Base-by-base conservation (phyloP, 2,329 filamentous ascomycete species). In the Sporothrix pseudoabietina region DNA sequence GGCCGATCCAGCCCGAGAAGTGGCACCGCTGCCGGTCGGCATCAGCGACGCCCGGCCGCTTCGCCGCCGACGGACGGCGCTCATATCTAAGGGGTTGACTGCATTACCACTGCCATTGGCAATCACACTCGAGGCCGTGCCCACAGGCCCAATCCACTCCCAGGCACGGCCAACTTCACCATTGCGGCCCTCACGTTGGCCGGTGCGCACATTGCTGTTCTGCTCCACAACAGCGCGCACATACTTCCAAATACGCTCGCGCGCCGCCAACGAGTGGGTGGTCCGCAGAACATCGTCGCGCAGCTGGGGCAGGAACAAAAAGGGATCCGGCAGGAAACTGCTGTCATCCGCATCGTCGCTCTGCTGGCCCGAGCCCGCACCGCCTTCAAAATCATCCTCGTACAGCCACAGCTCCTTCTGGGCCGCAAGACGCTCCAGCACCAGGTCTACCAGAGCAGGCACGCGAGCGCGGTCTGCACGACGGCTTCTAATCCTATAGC, bases 231-330 rank as follows among this genome's bases (percentile, higher is more conserved):
- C 91, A 70, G 86, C 88, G 77, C 90, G 88, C 26, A 99, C 96
- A 69, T 89, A 89, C 76, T 90, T 87, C 96, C 97, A 99, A 69
- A 99, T 85, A 72, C 89, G 88, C 79, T 96, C 92, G 52, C 96
- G 87, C 77, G 94, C 89, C 9, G 87, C 86, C 26, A 94, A 86
- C 3, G 88, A 91, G 80, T 98, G 93, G 75, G 97, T 90, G 39
- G 91, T 89, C 26, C 95, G 87, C 54, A 99, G 85, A 3, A 99
- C 91, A 79, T 98, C 95, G 79, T 99, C 96, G 74, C 96, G 87
- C 71, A 99, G 84, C 80, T 98, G 96, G 0, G 93, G 93, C 77
- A 98, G 88, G 79, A 94, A 93, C 75, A 99, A 88, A 83, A 92
- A 97, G 0, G 90, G 86, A 75, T 98, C 94, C 3, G 57, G 73